Percentiles rank a stretch among this genome's conserved stretches.
phyloP scores from a whole-genome alignment of 2,329 filamentous ascomycete species.

The Botryosphaeria dothidea region DNA sequence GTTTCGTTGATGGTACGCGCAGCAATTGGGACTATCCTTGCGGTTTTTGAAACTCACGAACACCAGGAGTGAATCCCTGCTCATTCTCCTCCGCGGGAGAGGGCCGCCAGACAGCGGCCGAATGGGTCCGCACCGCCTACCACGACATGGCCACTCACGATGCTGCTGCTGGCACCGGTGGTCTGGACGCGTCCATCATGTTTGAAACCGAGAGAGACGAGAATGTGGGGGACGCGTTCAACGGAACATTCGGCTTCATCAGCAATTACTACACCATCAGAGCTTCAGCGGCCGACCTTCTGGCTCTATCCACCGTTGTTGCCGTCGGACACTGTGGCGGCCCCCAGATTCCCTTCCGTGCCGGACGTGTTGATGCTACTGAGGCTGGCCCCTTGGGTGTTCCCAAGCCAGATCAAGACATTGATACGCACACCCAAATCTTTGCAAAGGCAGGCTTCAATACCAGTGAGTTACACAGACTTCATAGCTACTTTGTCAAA shows the following conservation, averaged over 20 bases:
- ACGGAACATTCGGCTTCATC: constrained; percentile 5
- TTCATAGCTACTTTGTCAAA: too few relatives aligned
- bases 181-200: constrained; percentile 16
- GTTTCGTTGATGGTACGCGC: constrained; percentile 4
- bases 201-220: constrained; percentile 12
- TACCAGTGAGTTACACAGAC: not conserved
- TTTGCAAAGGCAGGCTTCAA: constrained; percentile 18
- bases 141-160: constrained; percentile 16
- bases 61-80: not conserved
- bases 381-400: constrained; percentile 4
- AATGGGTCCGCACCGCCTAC: constrained; percentile 16
- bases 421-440: constrained; percentile 6
- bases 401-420: constrained; percentile 10
- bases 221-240: constrained; percentile 15
- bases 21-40: not conserved
- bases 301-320: constrained; percentile 2
- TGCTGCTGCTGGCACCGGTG: not conserved
- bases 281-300: constrained; percentile 1
- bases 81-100: not conserved
- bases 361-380: constrained; percentile 7
- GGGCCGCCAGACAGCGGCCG: constrained; percentile 2
- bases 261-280: constrained; percentile 3
- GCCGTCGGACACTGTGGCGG: not conserved
- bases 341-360: not conserved
- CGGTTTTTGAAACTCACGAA: not conserved